phyloP scores from a whole-genome alignment of 106 monocot genomes.

The Dendrobium nobile region DNA sequence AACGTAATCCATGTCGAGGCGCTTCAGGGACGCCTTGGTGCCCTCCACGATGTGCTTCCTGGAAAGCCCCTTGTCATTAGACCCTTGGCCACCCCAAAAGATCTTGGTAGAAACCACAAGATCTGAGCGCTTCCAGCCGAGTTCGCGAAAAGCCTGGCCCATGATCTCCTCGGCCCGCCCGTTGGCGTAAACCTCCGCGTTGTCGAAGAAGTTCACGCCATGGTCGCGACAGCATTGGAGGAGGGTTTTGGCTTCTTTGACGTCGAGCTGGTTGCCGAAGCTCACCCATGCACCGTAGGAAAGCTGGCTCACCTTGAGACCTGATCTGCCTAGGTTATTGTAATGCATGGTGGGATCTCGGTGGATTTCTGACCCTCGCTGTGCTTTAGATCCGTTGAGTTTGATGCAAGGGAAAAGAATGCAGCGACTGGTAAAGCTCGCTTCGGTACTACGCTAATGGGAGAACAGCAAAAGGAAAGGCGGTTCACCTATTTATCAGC shows the following conservation, averaged over 20 bases:
- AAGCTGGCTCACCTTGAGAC: constrained; percentile 79
- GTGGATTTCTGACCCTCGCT: no score
- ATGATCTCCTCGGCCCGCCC: constrained; percentile 99
- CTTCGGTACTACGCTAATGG: no score
- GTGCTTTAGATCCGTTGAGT: no score
- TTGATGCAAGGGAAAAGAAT: no score
- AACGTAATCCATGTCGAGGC: constrained; percentile 92
- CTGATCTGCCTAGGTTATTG: constrained; percentile 80
- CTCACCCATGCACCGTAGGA: constrained; percentile 92
- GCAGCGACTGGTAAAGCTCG: no score
- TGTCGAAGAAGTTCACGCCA: constrained; percentile 99
- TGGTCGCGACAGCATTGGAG: constrained; percentile 91
- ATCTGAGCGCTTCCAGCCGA: constrained; percentile 88
- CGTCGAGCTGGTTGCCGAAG: constrained; percentile 96
- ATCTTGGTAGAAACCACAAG: constrained; percentile 92
- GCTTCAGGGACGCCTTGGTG: constrained; percentile 56
- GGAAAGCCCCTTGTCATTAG: constrained; percentile 97
- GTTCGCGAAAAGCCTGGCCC: constrained; percentile 95
- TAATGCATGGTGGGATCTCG: constrained; percentile 45
- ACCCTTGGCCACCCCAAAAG: constrained; percentile 90
- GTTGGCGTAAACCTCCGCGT: constrained; percentile 96
- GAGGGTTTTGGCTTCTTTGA: constrained; percentile 87
- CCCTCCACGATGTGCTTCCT: constrained; percentile 95
- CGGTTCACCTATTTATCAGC: no score
- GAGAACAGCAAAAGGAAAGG: no score